Evolutionary conservation across 2,329 filamentous ascomycete genomes (phyloP), one percentile per base, ranked within the genome.

Genomic region (Penicillium vulpinum): DNA sequence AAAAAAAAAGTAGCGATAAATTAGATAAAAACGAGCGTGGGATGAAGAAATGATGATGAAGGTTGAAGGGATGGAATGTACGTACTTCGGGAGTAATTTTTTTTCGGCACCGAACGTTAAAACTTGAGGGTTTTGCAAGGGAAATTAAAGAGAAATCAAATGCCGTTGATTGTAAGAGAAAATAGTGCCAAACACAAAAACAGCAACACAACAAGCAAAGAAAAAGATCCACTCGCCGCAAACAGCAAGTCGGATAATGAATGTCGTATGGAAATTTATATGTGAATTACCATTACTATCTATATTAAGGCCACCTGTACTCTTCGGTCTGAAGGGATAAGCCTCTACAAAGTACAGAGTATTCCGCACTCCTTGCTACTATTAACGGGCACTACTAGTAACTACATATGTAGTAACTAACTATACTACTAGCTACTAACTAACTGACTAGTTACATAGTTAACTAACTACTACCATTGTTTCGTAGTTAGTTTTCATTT

Each of bases 31-130:
- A 54, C 56, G 60, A 64, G 52, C 26, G 55, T 60, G 49, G 52
- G 54, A 63, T 64, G 61, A 62, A 65, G 61, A 63, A 67, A 66
- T 61, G 60, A 66, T 60, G 61, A 65, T 63, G 60, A 48, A 59
- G 57, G 60, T 58, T 43, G 55, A 56, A 64, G 58, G 60, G 62
- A 61, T 63, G 61, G 57, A 64, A 58, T 61, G 60, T 55, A 62
- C 60, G 58, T 65, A 65, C 62, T 59, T 55, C 59, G 41, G 51
- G 31, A 41, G 24, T 54, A 36, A 39, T 49, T 35, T n/a, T 54
- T 54, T 44, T 38, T 50, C 55, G 41, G 49, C 49, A 54, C 53
- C 57, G 49, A 51, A 33, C 31, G 22, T 28, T 35, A 21, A 29
- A n/a, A 22, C 8, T 48, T 39, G 28, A n/a, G 26, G 33, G 43